Evolutionary conservation across 2,329 filamentous ascomycete species (phyloP).

Genomic region (Fusarium sp.): DNA sequence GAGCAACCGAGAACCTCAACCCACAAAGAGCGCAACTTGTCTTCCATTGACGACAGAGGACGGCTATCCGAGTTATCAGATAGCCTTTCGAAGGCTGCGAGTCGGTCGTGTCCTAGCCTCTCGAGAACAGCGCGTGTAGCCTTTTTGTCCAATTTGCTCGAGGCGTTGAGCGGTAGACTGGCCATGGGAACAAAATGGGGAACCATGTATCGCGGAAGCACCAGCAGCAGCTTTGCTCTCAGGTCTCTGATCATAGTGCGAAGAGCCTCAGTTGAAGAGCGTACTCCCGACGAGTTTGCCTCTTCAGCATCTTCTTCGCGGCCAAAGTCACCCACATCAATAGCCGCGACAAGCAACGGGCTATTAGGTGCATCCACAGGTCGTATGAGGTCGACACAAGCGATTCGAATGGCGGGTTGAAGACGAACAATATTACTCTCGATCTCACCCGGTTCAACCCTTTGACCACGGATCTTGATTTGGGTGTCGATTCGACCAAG

Average conservation of each 20-base stretch:
- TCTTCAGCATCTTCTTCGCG: not conserved
- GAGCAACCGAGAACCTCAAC: not conserved
- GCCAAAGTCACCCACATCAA: not conserved
- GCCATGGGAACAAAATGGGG: not conserved
- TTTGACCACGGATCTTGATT: conserved; percentile 5
- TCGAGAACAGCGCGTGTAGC: not conserved
- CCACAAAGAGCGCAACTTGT: not conserved
- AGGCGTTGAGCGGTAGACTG: not conserved
- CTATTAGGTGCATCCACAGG: not conserved
- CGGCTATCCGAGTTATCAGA: not conserved
- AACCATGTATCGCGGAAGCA: not conserved
- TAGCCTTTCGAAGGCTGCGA: not conserved
- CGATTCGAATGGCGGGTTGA: not conserved
- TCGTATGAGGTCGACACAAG: not conserved
- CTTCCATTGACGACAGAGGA: not conserved
- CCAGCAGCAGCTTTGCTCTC: not conserved
- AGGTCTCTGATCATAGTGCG: not conserved
- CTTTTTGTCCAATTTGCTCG: not conserved
- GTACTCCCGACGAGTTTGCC: not conserved
- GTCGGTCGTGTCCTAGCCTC: not conserved
- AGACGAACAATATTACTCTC: not conserved
- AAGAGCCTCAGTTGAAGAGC: not conserved
- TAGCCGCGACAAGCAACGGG: not conserved
- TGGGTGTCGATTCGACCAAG: not conserved
- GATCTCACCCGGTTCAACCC: conserved; percentile 1